These are phyloP conservation scores for Mesembryanthemum crystallinum DNA, from an alignment of 148 eudicot genomes.

Conservation along the genomic window DNA sequence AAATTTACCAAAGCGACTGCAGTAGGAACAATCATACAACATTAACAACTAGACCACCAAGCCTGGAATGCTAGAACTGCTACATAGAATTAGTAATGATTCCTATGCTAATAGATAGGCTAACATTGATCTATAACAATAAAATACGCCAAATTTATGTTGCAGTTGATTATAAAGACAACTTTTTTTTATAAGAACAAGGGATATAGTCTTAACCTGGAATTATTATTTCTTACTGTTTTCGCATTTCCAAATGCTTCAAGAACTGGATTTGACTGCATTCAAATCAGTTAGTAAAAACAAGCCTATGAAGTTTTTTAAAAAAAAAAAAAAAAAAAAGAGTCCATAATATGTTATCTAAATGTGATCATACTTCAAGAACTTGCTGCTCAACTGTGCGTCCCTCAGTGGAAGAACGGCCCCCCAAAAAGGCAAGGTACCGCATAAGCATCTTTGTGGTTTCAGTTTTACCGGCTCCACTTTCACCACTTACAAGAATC, in stretches of 20 bases:
- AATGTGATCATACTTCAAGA: conserved; percentile 69
- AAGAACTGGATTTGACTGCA: conserved; percentile 99
- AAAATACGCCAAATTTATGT: background rate
- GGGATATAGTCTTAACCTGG: conserved; percentile 60
- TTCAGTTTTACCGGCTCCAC: conserved; percentile 99
- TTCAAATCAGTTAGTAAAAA: conserved; percentile 19
- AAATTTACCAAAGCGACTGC: conserved; percentile 98
- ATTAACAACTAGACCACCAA: conserved; percentile 7
- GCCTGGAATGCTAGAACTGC: conserved; percentile 1
- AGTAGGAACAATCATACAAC: conserved; percentile 22
- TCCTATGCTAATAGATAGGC: conserved; percentile 8
- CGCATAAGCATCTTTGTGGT: conserved; percentile 97
- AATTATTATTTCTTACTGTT: conserved; percentile 97
- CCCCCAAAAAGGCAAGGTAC: conserved; percentile 94
- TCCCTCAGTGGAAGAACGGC: conserved; percentile 90
- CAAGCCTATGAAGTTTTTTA: conserved; percentile 5
- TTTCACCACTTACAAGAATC: conserved; percentile 92
- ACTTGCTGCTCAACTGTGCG: conserved; percentile 99
- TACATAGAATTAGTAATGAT: background rate
- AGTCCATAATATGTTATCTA: background rate
- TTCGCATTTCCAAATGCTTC: conserved; percentile 99
- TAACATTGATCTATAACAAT: background rate
- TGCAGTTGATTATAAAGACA: background rate
- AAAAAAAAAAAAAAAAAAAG: background rate
- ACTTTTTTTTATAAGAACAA: background rate